These are phyloP conservation scores for Lentinula boryana DNA, from an alignment of 768 basidiomycete species.

Conservation along the genomic window DNA sequence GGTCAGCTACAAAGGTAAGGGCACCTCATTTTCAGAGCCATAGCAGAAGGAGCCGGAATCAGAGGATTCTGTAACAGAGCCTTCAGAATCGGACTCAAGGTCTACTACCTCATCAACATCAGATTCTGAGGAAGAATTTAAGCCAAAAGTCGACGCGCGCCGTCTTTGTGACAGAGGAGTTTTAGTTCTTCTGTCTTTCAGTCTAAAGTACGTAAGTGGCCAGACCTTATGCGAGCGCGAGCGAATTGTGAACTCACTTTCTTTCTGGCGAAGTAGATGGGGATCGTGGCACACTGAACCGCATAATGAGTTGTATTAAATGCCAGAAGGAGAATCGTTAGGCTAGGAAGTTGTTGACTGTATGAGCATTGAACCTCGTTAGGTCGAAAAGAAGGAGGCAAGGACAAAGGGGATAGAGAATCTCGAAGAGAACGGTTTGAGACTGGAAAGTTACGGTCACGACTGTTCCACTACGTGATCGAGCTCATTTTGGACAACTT, in stretches of 20 bases:
- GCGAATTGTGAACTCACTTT: slow-evolving; percentile 22
- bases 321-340: no score
- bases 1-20: slow-evolving; percentile 27
- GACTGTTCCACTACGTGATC: not conserved
- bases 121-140: slow-evolving; percentile 45
- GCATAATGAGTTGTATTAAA: slow-evolving; percentile 21
- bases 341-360: not conserved
- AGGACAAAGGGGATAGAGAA: not conserved
- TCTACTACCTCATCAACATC: slow-evolving; percentile 17
- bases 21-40: slow-evolving; percentile 38
- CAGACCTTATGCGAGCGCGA: not conserved
- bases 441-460: not conserved
- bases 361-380: not conserved
- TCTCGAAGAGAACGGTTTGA: not conserved
- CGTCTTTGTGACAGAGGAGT: slow-evolving; percentile 23
- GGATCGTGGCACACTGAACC: slow-evolving; percentile 49
- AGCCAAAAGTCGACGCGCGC: slow-evolving; percentile 43
- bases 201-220: not conserved
- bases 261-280: slow-evolving; percentile 42
- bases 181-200: not conserved
- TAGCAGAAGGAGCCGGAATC: slow-evolving; percentile 34
- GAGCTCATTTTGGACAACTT: not conserved
- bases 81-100: slow-evolving; percentile 22
- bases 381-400: no score
- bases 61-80: slow-evolving; percentile 25